phyloP scores from a whole-genome alignment of 2,329 filamentous ascomycete species.

The Botrytis deweyae region DNA sequence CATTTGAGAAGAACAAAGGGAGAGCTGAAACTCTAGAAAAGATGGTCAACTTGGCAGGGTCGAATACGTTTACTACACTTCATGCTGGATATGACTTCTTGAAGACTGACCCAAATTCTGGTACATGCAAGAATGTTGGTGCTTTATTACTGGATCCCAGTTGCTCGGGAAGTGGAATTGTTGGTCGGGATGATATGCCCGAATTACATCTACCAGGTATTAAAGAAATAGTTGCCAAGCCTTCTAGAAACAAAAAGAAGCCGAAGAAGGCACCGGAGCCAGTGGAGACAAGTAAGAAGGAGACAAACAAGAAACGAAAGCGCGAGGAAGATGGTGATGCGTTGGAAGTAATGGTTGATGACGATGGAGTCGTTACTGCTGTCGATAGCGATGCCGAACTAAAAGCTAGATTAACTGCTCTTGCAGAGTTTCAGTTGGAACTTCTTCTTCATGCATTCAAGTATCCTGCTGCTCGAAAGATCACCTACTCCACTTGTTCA shows the following conservation, averaged over 20 bases:
- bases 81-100: constrained; percentile 79
- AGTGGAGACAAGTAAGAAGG: constrained; percentile 32
- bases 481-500: constrained; percentile 95
- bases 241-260: constrained; percentile 35
- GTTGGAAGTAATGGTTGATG: constrained; percentile 48
- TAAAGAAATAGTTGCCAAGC: constrained; percentile 33
- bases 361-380: constrained; percentile 54
- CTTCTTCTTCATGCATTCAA: constrained; percentile 80
- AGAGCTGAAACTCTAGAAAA: constrained; percentile 75
- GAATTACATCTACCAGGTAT: constrained; percentile 57
- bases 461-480: constrained; percentile 71
- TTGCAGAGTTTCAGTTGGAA: constrained; percentile 78
- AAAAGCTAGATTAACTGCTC: constrained; percentile 63
- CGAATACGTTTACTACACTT: constrained; percentile 63
- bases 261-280: constrained; percentile 27
- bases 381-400: constrained; percentile 57
- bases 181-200: constrained; percentile 79
- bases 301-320: constrained; percentile 36
- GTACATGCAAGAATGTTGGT: constrained; percentile 67
- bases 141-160: constrained; percentile 87
- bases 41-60: constrained; percentile 80
- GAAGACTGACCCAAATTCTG: constrained; percentile 63
- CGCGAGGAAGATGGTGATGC: constrained; percentile 34
- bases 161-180: constrained; percentile 93
- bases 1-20: constrained; percentile 73